phyloP scores from a whole-genome alignment of 805 yeast species.

The Helenozyma baotianmanensis region DNA sequence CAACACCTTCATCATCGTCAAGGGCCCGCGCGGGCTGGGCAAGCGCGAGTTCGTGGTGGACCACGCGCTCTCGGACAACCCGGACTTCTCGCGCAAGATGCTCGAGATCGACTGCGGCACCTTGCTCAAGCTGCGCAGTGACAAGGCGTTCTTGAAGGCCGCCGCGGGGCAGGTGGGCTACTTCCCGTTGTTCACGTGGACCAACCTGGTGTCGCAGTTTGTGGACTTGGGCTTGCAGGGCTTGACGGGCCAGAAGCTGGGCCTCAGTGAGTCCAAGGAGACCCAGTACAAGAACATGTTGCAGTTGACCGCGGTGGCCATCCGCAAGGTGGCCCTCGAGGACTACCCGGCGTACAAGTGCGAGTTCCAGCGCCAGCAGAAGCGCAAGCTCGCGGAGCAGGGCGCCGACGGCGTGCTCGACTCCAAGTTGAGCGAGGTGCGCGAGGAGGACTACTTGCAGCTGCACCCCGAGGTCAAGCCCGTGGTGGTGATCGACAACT shows the following conservation, averaged over 20 bases:
- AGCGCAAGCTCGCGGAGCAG: slow-evolving; percentile 6
- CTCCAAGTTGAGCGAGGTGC: slow-evolving; percentile 33
- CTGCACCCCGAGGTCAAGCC: slow-evolving; percentile 85
- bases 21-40: slow-evolving; percentile 96
- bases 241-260: slow-evolving; percentile 89
- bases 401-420: slow-evolving; percentile 9
- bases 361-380: slow-evolving; percentile 18
- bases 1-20: slow-evolving; percentile 83
- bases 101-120: slow-evolving; percentile 76
- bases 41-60: slow-evolving; percentile 73
- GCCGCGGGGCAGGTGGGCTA: slow-evolving; percentile 82
- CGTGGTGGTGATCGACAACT: slow-evolving; percentile 77
- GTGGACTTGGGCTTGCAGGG: slow-evolving; percentile 86
- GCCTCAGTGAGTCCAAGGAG: slow-evolving; percentile 78
- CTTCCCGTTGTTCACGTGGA: slow-evolving; percentile 92
- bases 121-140: slow-evolving; percentile 69
- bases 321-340: slow-evolving; percentile 53
- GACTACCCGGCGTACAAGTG: slow-evolving; percentile 28
- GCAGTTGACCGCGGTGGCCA: slow-evolving; percentile 63
- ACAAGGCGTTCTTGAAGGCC: slow-evolving; percentile 58
- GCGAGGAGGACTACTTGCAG: slow-evolving; percentile 78
- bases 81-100: slow-evolving; percentile 39
- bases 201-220: slow-evolving; percentile 71
- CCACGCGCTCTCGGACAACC: slow-evolving; percentile 56
- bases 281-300: slow-evolving; percentile 78